phyloP scores from a whole-genome alignment of 441 rosid genomes.

The Corymbia calophylla region DNA sequence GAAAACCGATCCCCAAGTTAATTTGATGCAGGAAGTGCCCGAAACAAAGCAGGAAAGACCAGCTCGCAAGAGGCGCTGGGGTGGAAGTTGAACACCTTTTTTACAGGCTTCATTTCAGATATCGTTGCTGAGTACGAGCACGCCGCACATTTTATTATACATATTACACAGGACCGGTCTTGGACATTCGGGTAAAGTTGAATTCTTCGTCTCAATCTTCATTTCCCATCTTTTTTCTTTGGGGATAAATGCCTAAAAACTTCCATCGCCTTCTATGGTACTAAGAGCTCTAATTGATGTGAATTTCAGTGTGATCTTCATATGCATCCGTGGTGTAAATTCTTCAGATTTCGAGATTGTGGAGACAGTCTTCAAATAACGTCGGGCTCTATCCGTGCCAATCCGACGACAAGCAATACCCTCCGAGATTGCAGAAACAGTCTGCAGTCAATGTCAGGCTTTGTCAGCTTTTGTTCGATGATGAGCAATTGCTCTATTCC shows the following conservation, averaged over 20 bases:
- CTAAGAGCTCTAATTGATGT: not conserved
- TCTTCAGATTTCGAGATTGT: not conserved
- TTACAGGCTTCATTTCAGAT: not conserved
- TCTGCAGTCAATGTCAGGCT: not conserved
- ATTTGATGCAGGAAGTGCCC: slow-evolving; percentile 6
- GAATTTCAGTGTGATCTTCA: not conserved
- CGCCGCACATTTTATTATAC: not conserved
- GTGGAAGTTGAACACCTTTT: slow-evolving; percentile 13
- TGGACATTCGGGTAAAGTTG: not conserved
- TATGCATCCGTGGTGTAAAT: not conserved
- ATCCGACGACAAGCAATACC: not conserved
- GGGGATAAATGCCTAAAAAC: not conserved
- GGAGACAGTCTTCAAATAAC: not conserved
- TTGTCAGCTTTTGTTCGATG: not conserved
- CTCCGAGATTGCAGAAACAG: not conserved
- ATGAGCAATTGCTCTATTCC: not conserved
- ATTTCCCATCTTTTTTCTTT: not conserved
- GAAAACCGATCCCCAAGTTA: slow-evolving; percentile 8
- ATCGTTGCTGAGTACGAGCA: not conserved
- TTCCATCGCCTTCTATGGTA: not conserved
- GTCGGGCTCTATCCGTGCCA: not conserved
- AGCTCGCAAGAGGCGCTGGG: slow-evolving; percentile 56
- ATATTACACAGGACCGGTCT: not conserved
- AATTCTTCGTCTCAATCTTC: not conserved
- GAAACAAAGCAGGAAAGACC: slow-evolving; percentile 37